Base-by-base conservation (phyloP, 2,329 filamentous ascomycete species). In the Didymella keratinophila region DNA sequence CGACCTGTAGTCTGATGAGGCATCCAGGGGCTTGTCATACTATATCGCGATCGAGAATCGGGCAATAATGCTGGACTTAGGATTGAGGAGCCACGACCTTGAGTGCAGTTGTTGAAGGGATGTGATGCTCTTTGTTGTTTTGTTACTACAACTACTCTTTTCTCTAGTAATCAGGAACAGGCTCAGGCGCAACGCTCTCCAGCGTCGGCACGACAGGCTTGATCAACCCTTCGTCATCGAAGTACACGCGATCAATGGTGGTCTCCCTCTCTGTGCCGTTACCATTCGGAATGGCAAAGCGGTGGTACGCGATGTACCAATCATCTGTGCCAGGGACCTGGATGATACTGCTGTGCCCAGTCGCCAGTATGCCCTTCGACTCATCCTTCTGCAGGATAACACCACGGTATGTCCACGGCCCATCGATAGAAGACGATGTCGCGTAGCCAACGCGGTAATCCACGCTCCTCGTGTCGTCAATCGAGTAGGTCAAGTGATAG, bases 251-350 rank as follows among this genome's bases (percentile, higher is more conserved):
- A 32, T 73, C 70, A 32, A 73, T 68, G 0, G 65, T 70, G 5
- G 67, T 69, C 46, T 70, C 70, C 3, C 70, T 52, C 21, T 57
- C 51, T 10, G 67, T 71, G 2, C 70, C 70, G 48, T 64, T 62
- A 1, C 70, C 69, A 27, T 56, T 56, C 0, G 69, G 68, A 37
- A 72, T 70, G 7, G 50, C 60, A 30, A 71, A 72, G 4, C 70
- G 68, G 37, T 72, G 69, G 42, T 72, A 72, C 5, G 65, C 67
- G 48, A 72, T 71, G 27, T 72, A 71, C 69, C 70, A 72, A 28
- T 72, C 67, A 37, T 71, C 69, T 1, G 70, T 71, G 0, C 62
- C 62, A 1, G 70, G 70, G 0, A 72, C 67, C 27, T 71, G 66
- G n/a, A 72, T 55, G 41, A 72, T 67, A 12, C 61, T 65, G 39